Evolutionary conservation across 345 rosid genomes (phyloP).

Genomic region (Orychophragmus violaceus): DNA sequence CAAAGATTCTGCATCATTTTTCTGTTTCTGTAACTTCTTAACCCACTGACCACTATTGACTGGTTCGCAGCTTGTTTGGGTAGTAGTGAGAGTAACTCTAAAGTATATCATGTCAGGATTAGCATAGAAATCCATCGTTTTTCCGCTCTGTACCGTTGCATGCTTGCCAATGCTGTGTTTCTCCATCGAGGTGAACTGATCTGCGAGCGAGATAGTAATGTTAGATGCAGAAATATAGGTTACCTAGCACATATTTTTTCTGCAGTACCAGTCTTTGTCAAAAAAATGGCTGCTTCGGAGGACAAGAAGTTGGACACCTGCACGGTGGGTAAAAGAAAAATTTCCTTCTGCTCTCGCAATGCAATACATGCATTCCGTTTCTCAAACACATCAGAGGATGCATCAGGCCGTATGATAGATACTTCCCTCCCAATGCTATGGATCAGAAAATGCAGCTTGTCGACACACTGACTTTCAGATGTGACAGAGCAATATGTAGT

Average conservation of each 20-base stretch:
- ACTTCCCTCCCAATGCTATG: constrained; percentile 68
- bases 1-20: constrained; percentile 44
- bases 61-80: constrained; percentile 65
- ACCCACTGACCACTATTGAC: constrained; percentile 83
- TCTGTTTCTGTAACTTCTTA: constrained; percentile 63
- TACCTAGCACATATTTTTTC: constrained; percentile 15
- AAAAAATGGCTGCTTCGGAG: constrained; percentile 57
- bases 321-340: constrained; percentile 85
- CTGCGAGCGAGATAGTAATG: constrained; percentile 48
- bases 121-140: constrained; percentile 69
- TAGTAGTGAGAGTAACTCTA: constrained; percentile 54
- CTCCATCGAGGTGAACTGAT: constrained; percentile 30
- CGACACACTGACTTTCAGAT: constrained; percentile 38
- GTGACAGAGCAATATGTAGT: constrained; percentile 60
- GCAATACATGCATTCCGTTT: constrained; percentile 44
- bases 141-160: constrained; percentile 68
- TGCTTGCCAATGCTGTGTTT: constrained; percentile 53
- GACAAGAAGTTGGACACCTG: constrained; percentile 66
- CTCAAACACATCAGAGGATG: constrained; percentile 35
- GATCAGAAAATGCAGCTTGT: constrained; percentile 71
- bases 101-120: constrained; percentile 69
- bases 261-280: constrained; percentile 64
- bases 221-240: constrained; percentile 7
- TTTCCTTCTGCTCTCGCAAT: constrained; percentile 78
- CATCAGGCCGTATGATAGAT: constrained; percentile 59